Percentiles rank a stretch among this genome's conserved stretches.
Conservation (phyloP, 805 yeast species). For the Metschnikowia orientalis region DNA sequence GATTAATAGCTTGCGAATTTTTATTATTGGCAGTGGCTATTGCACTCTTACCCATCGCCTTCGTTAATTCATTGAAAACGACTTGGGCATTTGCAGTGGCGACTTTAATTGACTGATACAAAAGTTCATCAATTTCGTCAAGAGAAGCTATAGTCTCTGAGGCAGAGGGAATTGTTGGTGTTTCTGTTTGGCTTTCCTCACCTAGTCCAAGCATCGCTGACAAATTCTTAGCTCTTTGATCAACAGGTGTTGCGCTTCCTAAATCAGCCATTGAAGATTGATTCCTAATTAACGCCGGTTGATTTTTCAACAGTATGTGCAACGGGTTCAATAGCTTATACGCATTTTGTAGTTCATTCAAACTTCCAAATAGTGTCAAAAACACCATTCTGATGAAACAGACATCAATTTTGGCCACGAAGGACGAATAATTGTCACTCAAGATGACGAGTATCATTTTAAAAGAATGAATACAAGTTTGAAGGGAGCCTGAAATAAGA, state of each 20-base stretch:
- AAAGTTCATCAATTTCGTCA: conserved; percentile 58
- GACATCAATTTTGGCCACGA: conserved; percentile 56
- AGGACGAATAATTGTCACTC: conserved; percentile 43
- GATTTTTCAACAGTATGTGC: background rate
- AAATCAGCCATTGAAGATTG: conserved; percentile 5
- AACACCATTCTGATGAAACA: conserved; percentile 44
- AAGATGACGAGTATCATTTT: conserved; percentile 47
- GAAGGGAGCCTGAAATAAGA: conserved; percentile 28
- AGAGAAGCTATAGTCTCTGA: conserved; percentile 12
- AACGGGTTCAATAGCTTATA: conserved; percentile 38
- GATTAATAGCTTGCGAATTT: conserved; percentile 22
- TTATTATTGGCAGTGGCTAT: conserved; percentile 38
- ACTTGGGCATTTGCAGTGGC: conserved; percentile 68
- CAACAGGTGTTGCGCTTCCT: conserved; percentile 3
- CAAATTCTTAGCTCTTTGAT: conserved; percentile 7
- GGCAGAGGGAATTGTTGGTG: conserved; percentile 10
- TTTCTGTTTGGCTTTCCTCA: conserved; percentile 9
- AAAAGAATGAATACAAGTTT: conserved; percentile 42
- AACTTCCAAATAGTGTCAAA: conserved; percentile 47
- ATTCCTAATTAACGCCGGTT: conserved; percentile 4
- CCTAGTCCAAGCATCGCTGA: conserved; percentile 7
- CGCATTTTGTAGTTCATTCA: conserved; percentile 65
- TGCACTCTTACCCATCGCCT: conserved; percentile 63
- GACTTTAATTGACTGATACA: conserved; percentile 57
- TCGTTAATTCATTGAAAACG: conserved; percentile 71